These are phyloP conservation scores for Teratosphaeria epicoccoides DNA, from an alignment of 2,329 filamentous ascomycete genomes.

Conservation along the genomic window DNA sequence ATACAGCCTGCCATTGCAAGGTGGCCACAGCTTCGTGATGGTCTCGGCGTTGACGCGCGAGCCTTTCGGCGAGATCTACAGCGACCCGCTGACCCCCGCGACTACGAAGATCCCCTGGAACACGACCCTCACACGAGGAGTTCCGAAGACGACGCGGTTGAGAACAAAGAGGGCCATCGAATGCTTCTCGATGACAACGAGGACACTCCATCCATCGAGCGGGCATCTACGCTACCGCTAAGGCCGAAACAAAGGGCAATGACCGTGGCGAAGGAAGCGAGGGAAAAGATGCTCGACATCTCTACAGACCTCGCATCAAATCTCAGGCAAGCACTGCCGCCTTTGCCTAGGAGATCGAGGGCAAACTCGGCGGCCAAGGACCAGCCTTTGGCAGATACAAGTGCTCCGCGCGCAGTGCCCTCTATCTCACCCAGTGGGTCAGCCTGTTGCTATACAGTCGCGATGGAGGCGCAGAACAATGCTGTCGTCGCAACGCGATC, in stretches of 20 bases:
- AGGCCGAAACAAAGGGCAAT: constrained; percentile 5
- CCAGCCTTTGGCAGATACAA: neutral
- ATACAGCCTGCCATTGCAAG: constrained; percentile 38
- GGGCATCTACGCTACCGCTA: constrained; percentile 4
- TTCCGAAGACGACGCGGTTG: constrained; percentile 3
- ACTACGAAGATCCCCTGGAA: constrained; percentile 41
- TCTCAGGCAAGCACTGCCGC: neutral
- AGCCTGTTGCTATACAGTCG: neutral
- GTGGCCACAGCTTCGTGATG: constrained; percentile 35
- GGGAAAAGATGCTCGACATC: neutral
- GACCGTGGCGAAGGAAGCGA: constrained; percentile 5
- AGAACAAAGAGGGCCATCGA: constrained; percentile 20
- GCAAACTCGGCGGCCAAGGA: neutral
- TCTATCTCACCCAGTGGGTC: neutral
- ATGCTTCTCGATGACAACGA: constrained; percentile 33
- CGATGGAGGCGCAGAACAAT: neutral
- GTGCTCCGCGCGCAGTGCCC: neutral
- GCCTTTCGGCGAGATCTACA: constrained; percentile 31
- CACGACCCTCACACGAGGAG: constrained; percentile 6
- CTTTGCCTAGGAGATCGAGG: neutral
- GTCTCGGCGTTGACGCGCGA: constrained; percentile 29
- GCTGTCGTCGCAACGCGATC: neutral
- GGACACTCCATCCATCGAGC: neutral
- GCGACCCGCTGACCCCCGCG: constrained; percentile 29
- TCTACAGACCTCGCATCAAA: neutral